A percentile compares a stretch with the other conserved stretches of the same genome.
These are phyloP conservation scores for Funneliformis geosporum DNA, from an alignment of 192 early-diverging fungal genomes.

Conservation along the genomic window DNA sequence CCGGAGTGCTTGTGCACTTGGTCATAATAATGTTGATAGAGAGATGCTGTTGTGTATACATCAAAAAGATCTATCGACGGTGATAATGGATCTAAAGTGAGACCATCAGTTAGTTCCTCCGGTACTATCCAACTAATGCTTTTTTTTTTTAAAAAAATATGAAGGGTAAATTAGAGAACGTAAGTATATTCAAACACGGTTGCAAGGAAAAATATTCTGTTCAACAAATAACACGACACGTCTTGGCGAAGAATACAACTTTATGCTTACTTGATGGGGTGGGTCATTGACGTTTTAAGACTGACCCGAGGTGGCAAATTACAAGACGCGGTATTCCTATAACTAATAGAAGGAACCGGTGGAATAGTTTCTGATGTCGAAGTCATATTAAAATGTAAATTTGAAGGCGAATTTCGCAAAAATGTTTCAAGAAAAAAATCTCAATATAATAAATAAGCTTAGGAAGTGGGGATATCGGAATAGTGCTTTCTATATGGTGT, in stretches of 20 bases:
- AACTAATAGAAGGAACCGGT: slow-evolving; percentile 3
- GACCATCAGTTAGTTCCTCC: slow-evolving; percentile 1
- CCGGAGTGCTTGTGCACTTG: not conserved
- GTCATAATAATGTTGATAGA: slow-evolving; percentile 14
- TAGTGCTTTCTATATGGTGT: not conserved
- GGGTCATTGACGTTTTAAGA: slow-evolving; percentile 27
- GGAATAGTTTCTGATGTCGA: not conserved
- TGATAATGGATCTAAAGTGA: slow-evolving; percentile 3
- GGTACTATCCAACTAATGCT: slow-evolving; percentile 29
- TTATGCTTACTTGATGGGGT: slow-evolving; percentile 26
- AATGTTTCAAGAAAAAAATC: too few relatives aligned
- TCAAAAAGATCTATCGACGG: slow-evolving; percentile 19
- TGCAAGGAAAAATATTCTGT: not conserved
- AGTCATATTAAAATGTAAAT: not conserved
- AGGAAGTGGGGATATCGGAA: too few relatives aligned
- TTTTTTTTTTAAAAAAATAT: not conserved
- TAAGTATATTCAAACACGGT: not conserved
- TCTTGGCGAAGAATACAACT: not conserved
- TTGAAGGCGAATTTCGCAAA: too few relatives aligned
- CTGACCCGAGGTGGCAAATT: slow-evolving; percentile 1
- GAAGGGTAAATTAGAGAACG: not conserved
- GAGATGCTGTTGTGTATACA: slow-evolving; percentile 20
- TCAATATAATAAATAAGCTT: too few relatives aligned
- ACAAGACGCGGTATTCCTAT: slow-evolving; percentile 10
- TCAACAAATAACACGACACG: not conserved